phyloP scores from a whole-genome alignment of 1,284 basidiomycete species.

The Pseudozyma sp. region DNA sequence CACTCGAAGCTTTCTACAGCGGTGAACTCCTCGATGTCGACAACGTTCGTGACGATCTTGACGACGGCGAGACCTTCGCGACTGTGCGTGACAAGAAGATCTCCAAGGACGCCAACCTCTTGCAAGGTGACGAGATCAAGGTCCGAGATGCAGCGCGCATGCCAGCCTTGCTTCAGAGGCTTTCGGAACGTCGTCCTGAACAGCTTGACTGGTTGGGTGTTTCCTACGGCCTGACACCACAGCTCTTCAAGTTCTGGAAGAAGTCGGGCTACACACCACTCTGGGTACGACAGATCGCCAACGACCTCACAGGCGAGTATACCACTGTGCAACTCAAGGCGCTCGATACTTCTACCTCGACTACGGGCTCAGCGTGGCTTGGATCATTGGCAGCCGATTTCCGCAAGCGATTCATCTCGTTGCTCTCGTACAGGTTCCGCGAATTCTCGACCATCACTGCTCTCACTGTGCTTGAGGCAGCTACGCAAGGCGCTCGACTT shows the following conservation, averaged over 20 bases:
- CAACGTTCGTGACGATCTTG: constrained; percentile 53
- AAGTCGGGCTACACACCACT: constrained; percentile 88
- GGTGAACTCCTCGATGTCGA: constrained; percentile 88
- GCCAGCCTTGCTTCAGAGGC: constrained; percentile 91
- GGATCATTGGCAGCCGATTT: constrained; percentile 94
- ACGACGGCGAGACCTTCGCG: constrained; percentile 50
- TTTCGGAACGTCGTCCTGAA: constrained; percentile 91
- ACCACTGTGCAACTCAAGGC: constrained; percentile 90
- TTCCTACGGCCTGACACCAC: constrained; percentile 91
- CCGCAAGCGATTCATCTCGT: constrained; percentile 85
- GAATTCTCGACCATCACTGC: constrained; percentile 89
- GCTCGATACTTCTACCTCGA: constrained; percentile 56
- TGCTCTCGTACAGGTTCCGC: constrained; percentile 93
- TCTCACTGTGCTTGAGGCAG: constrained; percentile 87
- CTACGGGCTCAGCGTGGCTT: constrained; percentile 79
- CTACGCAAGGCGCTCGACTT: constrained; percentile 74
- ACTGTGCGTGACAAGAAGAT: constrained; percentile 71
- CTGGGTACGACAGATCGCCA: constrained; percentile 91
- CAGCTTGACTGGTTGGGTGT: constrained; percentile 94
- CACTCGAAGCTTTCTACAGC: constrained; percentile 85
- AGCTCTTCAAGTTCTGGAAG: constrained; percentile 96
- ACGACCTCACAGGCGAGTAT: constrained; percentile 96
- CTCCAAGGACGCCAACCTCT: constrained; percentile 33
- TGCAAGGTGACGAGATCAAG: constrained; percentile 70
- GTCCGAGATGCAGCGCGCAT: constrained; percentile 82